These are phyloP conservation scores for Claviceps capensis DNA, from an alignment of 2,329 filamentous ascomycete genomes.

Conservation along the genomic window DNA sequence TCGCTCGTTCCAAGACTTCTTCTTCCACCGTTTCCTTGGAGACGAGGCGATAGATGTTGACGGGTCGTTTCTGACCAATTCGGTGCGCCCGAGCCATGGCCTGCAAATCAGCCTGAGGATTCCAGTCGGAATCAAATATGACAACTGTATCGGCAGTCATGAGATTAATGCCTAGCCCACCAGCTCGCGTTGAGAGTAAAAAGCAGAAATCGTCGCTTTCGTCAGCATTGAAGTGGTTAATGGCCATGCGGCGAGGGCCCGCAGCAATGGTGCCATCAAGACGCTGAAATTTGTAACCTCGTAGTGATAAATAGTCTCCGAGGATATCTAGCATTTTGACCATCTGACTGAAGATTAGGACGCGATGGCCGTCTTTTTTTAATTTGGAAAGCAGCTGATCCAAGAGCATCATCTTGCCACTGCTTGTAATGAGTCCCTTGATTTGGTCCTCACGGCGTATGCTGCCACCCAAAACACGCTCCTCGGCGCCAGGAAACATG, in stretches of 20 bases:
- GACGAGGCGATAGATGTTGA: constrained; percentile 90
- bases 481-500: constrained; percentile 91
- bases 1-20: constrained; percentile 87
- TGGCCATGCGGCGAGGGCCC: constrained; percentile 76
- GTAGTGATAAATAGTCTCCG: constrained; percentile 80
- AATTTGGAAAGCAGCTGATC: constrained; percentile 91
- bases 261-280: constrained; percentile 91
- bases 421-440: constrained; percentile 87
- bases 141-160: constrained; percentile 98
- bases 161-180: constrained; percentile 94
- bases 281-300: constrained; percentile 90
- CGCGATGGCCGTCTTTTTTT: constrained; percentile 84
- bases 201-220: constrained; percentile 95
- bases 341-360: constrained; percentile 98
- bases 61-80: constrained; percentile 90
- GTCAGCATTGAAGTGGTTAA: constrained; percentile 97
- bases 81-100: constrained; percentile 97
- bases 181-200: constrained; percentile 83
- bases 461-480: constrained; percentile 71
- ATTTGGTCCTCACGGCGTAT: constrained; percentile 77
- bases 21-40: constrained; percentile 98
- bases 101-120: constrained; percentile 93
- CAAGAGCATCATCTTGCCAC: constrained; percentile 98
- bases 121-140: constrained; percentile 98
- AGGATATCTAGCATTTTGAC: constrained; percentile 97